Conservation (phyloP, 352 stramenopile species). For the Elongisporangium senticosum region DNA sequence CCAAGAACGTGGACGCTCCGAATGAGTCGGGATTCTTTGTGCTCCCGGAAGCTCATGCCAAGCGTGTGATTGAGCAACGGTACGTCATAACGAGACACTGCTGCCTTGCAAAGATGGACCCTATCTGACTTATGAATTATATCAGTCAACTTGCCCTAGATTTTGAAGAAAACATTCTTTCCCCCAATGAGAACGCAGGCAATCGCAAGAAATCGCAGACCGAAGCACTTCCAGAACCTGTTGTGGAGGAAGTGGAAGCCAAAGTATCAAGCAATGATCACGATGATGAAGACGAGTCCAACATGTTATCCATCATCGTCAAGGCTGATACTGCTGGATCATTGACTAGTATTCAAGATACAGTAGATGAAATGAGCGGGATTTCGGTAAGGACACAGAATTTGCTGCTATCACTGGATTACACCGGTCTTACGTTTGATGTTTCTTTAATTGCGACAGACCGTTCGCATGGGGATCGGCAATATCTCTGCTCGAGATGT, state of each 20-base stretch:
- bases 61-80: constrained; percentile 73
- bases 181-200: constrained; percentile 15
- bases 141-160: constrained; percentile 64
- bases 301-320: constrained; percentile 53
- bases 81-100: constrained; percentile 8
- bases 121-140: constrained; percentile 1
- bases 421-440: not conserved
- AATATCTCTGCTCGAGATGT: constrained; percentile 76
- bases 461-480: constrained; percentile 71
- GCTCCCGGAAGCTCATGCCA: constrained; percentile 45
- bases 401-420: constrained; percentile 1
- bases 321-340: constrained; percentile 75
- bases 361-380: constrained; percentile 62
- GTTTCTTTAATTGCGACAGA: constrained; percentile 24
- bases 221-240: not conserved
- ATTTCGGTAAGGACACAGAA: constrained; percentile 35
- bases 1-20: constrained; percentile 74
- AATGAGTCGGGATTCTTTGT: constrained; percentile 82
- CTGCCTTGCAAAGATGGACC: not conserved
- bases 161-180: constrained; percentile 53
- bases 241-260: constrained; percentile 9
- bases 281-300: constrained; percentile 19
- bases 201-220: constrained; percentile 1
- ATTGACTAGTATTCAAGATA: constrained; percentile 81
- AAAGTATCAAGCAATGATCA: constrained; percentile 1